Evolutionary conservation across 495 filamentous ascomycete species (phyloP), one percentile per base, ranked within the genome.

Genomic region (Daldinia bambusicola): DNA sequence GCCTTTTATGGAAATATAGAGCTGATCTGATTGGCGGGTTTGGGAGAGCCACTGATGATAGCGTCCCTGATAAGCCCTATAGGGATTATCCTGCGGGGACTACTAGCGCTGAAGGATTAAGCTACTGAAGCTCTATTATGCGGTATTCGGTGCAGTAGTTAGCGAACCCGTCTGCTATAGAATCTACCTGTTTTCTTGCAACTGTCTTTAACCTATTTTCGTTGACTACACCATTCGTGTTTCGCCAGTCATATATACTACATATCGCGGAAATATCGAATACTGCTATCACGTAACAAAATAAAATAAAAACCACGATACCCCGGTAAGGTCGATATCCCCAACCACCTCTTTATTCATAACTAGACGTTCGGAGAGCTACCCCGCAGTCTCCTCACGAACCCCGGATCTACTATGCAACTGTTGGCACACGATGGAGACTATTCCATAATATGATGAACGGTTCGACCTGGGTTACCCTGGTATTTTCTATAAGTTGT

Each of bases 301-400:
- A 13, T 32, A 4, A 2, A 32, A 14, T 6, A 20, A 16, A 31
- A 32, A 14, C 6, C 22, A 14, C 26, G 6, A n/a, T 30, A 22
- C n/a, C 26, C 20, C 26, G 8, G 13, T 9, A 52, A 22, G 48
- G 30, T 52, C 48, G 22, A 52, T 20, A 52, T 48, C n/a, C 43
- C 45, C 61, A 59, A 31, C 62, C 62, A 50, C 51, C 26, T 34
- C 40, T 45, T 41, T 31, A 7, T 10, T 22, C 5, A 4, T 22
- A 48, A 16, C 2, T 10, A 48, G 8, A 22, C 2, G 8, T 6
- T 10, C 32, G 40, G 68, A 3, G 10, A 71, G 63, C 68, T 71
- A 71, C 68, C 68, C 68, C 68, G 68, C 68, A 66, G 22, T 63
- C 68, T 51, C 68, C 68, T 66, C 68, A 71, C 32, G 30, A 51